Percentiles rank a stretch among this genome's conserved stretches.
Evolutionary conservation across 345 rosid genomes (phyloP).

Genomic region (Euphorbia lathyris): DNA sequence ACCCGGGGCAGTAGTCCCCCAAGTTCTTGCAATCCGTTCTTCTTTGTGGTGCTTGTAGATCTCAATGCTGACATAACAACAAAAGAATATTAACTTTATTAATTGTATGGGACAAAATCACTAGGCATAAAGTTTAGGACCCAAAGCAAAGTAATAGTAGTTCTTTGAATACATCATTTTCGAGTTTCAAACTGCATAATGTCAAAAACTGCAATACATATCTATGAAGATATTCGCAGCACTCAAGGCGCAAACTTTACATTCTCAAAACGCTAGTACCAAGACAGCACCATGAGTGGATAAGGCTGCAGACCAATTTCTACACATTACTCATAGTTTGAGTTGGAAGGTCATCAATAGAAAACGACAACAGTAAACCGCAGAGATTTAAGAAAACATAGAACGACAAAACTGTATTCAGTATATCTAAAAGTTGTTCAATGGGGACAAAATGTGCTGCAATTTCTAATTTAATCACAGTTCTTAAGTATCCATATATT

Average conservation of each 20-base stretch:
- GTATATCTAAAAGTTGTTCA: neutral
- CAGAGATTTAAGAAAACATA: neutral
- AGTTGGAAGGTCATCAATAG: neutral
- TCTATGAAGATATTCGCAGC: neutral
- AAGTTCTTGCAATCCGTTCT: conserved; percentile 93
- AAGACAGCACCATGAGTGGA: neutral
- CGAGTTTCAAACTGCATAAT: neutral
- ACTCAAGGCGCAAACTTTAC: neutral
- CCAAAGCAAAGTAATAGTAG: no score
- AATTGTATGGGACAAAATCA: neutral
- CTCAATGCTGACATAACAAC: conserved; percentile 60
- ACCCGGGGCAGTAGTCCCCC: conserved; percentile 96
- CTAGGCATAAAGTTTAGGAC: neutral
- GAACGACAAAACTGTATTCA: neutral
- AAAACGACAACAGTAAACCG: neutral
- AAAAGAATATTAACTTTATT: conserved; percentile 18
- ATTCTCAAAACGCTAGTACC: neutral
- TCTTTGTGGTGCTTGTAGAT: conserved; percentile 95
- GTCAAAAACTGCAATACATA: neutral
- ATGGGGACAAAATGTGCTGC: no score
- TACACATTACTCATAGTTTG: neutral
- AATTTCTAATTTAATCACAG: neutral
- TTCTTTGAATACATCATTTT: no score
- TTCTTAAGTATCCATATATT: neutral
- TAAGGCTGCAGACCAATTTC: neutral